Percentiles rank a stretch among this genome's conserved stretches.
Conservation (phyloP, 202 grass and related monocot genomes). For the Schoenoplectus tabernaemontani region DNA sequence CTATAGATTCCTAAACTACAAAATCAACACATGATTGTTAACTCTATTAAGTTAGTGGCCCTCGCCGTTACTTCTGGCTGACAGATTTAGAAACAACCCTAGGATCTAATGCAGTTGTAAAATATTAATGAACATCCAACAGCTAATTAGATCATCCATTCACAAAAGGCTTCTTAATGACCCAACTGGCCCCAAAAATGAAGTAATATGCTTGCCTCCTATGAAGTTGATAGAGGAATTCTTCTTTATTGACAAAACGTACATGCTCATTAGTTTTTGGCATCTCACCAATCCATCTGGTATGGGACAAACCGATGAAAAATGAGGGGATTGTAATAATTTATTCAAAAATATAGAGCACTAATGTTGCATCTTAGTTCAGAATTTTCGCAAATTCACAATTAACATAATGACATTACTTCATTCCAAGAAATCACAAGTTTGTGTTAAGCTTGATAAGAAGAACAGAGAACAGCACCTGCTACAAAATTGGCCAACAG, state of each 20-base stretch:
- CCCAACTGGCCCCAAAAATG: neutral
- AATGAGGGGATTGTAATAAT: neutral
- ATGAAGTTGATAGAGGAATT: slow-evolving; percentile 1
- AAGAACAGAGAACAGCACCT: neutral
- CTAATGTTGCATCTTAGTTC: neutral
- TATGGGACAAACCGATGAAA: neutral
- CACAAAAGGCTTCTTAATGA: neutral
- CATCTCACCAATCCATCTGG: neutral
- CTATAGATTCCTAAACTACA: neutral
- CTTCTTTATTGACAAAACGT: neutral
- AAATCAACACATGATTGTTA: neutral
- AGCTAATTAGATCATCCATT: neutral
- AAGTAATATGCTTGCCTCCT: neutral
- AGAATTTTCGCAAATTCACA: neutral
- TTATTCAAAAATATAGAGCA: neutral
- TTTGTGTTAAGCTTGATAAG: neutral
- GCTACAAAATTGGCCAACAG: neutral
- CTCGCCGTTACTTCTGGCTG: too few species aligned
- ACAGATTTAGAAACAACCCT: too few species aligned
- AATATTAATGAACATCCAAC: neutral
- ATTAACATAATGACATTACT: neutral
- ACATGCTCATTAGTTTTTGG: neutral
- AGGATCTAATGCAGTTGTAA: neutral
- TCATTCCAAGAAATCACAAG: neutral
- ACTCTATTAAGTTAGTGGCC: neutral